Conservation (phyloP, 306 rosid genomes). For the Amphicarpaea edgeworthii region DNA sequence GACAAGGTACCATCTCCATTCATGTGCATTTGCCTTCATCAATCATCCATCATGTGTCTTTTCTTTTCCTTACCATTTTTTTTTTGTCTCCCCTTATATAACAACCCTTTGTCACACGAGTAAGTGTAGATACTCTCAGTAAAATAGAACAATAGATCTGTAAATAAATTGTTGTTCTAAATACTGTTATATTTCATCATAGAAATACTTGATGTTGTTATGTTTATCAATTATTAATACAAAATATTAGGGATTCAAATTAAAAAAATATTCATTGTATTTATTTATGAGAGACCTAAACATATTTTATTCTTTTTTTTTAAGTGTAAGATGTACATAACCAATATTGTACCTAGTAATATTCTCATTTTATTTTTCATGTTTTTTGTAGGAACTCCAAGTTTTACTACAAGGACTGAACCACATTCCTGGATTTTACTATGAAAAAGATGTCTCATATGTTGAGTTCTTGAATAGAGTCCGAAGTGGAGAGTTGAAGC, state of each 20-base stretch:
- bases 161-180: too few relatives aligned
- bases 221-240: too few relatives aligned
- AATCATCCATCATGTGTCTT: background rate
- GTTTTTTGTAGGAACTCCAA: conserved; percentile 58
- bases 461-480: conserved; percentile 79
- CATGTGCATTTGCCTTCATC: conserved; percentile 29
- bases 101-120: background rate
- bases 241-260: too few relatives aligned
- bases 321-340: background rate
- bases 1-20: conserved; percentile 60
- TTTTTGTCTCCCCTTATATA: background rate
- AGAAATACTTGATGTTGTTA: too few relatives aligned
- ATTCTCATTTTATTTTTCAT: background rate
- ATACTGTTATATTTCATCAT: too few relatives aligned
- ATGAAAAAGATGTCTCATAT: conserved; percentile 65
- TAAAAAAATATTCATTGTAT: too few relatives aligned
- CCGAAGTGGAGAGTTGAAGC: conserved; percentile 70
- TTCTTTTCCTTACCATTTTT: background rate
- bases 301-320: background rate
- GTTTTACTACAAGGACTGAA: conserved; percentile 55
- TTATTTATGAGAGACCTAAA: too few relatives aligned
- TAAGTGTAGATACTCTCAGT: too few relatives aligned
- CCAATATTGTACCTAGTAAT: background rate
- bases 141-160: too few relatives aligned
- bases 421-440: conserved; percentile 63